Percentiles rank a stretch among this genome's conserved stretches.
Evolutionary conservation across 1,284 basidiomycete species (phyloP).

Genomic region (Tetrapyrgos nigripes): DNA sequence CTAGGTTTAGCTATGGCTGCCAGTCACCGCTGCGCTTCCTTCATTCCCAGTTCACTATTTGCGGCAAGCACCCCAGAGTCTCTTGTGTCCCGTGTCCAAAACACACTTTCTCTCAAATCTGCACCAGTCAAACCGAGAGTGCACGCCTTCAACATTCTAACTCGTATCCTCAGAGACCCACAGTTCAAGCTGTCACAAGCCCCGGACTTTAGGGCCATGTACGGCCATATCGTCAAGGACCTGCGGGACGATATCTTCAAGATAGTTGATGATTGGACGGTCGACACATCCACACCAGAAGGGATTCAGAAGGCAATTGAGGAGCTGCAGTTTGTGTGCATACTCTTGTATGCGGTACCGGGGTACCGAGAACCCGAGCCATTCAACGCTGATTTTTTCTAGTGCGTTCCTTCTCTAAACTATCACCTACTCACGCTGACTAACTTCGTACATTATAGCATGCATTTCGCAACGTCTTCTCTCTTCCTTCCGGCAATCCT

Average conservation of each 20-base stretch:
- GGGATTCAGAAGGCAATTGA: constrained; percentile 51
- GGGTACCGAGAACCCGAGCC: constrained; percentile 43
- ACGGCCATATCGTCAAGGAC: constrained; percentile 33
- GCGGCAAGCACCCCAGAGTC: neutral
- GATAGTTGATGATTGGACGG: constrained; percentile 57
- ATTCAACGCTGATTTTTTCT: constrained; percentile 54
- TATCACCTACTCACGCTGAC: neutral
- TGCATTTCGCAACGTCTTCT: constrained; percentile 64
- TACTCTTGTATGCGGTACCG: constrained; percentile 48
- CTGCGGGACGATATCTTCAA: constrained; percentile 34
- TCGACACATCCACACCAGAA: constrained; percentile 35
- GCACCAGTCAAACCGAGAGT: constrained; percentile 26
- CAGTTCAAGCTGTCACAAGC: constrained; percentile 32
- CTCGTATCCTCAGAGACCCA: constrained; percentile 49
- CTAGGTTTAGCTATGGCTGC: constrained; percentile 51
- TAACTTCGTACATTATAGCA: constrained; percentile 35
- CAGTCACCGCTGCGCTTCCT: constrained; percentile 36
- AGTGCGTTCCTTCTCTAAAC: constrained; percentile 38
- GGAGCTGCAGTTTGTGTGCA: constrained; percentile 49
- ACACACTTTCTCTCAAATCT: constrained; percentile 23
- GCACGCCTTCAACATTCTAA: constrained; percentile 51
- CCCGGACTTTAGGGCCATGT: constrained; percentile 28
- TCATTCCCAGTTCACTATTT: neutral
- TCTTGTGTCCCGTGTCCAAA: constrained; percentile 25
- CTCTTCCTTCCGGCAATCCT: constrained; percentile 53